Base-by-base conservation (phyloP, 257 asterid genomes). In the Coffea canephora region DNA sequence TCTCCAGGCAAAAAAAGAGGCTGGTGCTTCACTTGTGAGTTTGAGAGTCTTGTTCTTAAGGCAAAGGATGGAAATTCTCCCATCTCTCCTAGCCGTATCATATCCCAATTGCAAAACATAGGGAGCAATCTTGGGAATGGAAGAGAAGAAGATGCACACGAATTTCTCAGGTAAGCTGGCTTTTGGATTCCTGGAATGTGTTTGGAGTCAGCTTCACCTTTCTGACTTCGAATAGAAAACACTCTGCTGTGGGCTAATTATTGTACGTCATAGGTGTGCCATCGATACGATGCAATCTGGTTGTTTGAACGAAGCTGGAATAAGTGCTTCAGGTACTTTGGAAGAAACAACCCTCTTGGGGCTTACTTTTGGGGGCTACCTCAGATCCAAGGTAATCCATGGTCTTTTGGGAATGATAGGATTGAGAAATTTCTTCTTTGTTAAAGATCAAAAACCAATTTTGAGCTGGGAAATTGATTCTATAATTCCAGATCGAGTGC, bases 61-160 rank as follows among this genome's bases (percentile, higher is more conserved):
- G 91, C 89, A 66, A 89, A 87, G 82, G 90, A 83, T 72, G 89
- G 88, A 61, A 80, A 72, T 78, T 87, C 89, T 85, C 91, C 94
- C 11, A 52, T 92, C 76, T 87, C 96, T 67, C 95, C 97, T 7
- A 88, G 74, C 39, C 84, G 89, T 64, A 88, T 94, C 69, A 67
- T 92, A 77, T 87, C 97, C 82, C 90, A 88, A 61, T 83, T 93
- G 74, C 89, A 89, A 79, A 82, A 77, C 46, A 85, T 89, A 2
- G 98, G 97, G 77, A 85, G 91, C 81, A 90, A 86, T 87, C 89
- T 93, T 82, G 89, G 87, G 77, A 81, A 86, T 84, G 98, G 98
- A 69, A 87, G 89, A 87, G 93, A 94, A 84, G 98, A 94, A 89
- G 97, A 92, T 54, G 98, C 98, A 23, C 98, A 94, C 79, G 98